A percentile compares a stretch with the other conserved stretches of the same genome.
Evolutionary conservation across 768 basidiomycete species (phyloP).

Genomic region (Macrocybe gigantea): DNA sequence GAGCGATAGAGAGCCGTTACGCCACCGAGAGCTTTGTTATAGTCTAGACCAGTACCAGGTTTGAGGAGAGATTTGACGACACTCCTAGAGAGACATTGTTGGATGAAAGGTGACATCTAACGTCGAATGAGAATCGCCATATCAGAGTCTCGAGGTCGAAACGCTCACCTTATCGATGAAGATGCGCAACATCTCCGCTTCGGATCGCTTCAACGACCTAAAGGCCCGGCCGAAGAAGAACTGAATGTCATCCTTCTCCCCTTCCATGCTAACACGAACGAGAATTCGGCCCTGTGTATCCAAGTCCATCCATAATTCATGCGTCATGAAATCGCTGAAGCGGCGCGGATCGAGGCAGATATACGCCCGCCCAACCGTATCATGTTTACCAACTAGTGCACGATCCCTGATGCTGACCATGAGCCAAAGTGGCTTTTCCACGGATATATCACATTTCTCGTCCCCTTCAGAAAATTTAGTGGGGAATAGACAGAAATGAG

Average conservation of each 20-base stretch:
- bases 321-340: constrained; percentile 83
- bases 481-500: constrained; percentile 3
- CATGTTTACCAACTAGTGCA: constrained; percentile 87
- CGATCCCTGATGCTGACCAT: constrained; percentile 95
- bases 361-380: constrained; percentile 87
- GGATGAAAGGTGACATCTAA: constrained; percentile 93
- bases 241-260: constrained; percentile 96
- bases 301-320: constrained; percentile 89
- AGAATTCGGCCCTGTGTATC: constrained; percentile 83
- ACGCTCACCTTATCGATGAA: constrained; percentile 90
- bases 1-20: constrained; percentile 78
- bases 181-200: constrained; percentile 91
- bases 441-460: constrained; percentile 92
- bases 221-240: constrained; percentile 98
- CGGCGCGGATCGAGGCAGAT: constrained; percentile 86
- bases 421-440: constrained; percentile 92
- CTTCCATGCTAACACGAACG: constrained; percentile 94
- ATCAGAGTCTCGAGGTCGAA: neutral
- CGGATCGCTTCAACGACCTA: constrained; percentile 86
- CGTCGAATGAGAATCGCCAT: neutral
- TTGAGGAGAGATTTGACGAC: constrained; percentile 80
- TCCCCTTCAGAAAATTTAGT: constrained; percentile 59
- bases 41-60: constrained; percentile 57
- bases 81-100: constrained; percentile 73
- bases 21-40: constrained; percentile 85